Evolutionary conservation across 176 grass and related monocot genomes (phyloP), one percentile per base, ranked within the genome.

Genomic region (Aegilops tauschii): DNA sequence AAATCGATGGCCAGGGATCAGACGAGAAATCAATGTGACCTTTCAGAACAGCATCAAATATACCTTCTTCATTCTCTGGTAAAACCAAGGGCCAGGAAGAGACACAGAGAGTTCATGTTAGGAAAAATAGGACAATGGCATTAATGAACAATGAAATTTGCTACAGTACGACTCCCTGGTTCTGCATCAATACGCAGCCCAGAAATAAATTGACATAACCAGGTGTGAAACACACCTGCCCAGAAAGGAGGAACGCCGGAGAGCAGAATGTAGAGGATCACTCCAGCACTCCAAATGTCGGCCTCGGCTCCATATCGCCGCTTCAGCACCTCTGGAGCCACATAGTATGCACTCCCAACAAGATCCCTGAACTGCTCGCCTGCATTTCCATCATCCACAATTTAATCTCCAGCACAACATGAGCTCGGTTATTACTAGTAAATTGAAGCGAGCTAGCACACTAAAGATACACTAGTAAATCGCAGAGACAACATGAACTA

Each of bases 201-300:
- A 25, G 23, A 25, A 25, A 25, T 25, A 25, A 25, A 25, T 25
- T 25, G 23, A 25, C 23, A 25, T 25, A 25, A 25, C 23, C 23
- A 25, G 23, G 23, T 25, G 23, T 25, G 23, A 30, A 17, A 50
- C 28, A 8, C 85, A 95, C 96, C 96, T 28, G 90, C 96, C 93
- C 96, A 95, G 82, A 95, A 98, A n/a, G 96, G 96, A 59, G 96
- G 96, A 31, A 98, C 96, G 12, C 96, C 96, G 35, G 91, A 95
- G 7, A 98, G 90, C 61, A 98, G 90, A 80, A 98, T 98, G 82
- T 98, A 98, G 10, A 98, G 93, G 89, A 98, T 98, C 9, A 98
- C 88, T 68, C 96, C 96, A 14, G 91, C 93, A 66, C 96, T 98
- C 93, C 96, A 98, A 73, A 98, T 95, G 90, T 98, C 96, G 0